A percentile compares a stretch with the other conserved stretches of the same genome.
phyloP scores from a whole-genome alignment of 2,329 filamentous ascomycete species.

The Colletotrichum liriopes region DNA sequence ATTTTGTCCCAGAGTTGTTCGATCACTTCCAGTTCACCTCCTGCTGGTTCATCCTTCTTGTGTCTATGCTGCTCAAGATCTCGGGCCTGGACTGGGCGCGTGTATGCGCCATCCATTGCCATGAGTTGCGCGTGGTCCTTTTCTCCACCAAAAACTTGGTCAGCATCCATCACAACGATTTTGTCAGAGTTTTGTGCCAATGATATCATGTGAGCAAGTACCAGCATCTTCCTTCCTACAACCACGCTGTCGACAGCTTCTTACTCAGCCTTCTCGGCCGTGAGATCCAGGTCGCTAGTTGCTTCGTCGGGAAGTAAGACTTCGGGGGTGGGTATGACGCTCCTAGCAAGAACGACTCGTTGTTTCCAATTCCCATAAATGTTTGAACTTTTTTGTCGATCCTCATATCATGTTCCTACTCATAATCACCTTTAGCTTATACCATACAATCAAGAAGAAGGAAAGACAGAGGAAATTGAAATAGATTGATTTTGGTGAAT shows the following conservation, averaged over 20 bases:
- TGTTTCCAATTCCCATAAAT: conserved; percentile 78
- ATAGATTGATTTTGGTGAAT: background rate
- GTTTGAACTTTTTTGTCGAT: conserved; percentile 75
- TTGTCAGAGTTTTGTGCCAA: conserved; percentile 75
- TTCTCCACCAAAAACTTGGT: conserved; percentile 73
- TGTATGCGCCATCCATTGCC: conserved; percentile 62
- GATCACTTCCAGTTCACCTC: conserved; percentile 46
- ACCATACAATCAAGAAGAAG: conserved; percentile 43
- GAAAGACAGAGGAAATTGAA: background rate
- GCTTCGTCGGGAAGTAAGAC: conserved; percentile 80
- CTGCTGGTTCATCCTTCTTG: conserved; percentile 56
- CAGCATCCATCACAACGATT: conserved; percentile 76
- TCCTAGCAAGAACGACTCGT: conserved; percentile 76
- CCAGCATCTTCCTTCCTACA: conserved; percentile 72
- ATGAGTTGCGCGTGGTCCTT: conserved; percentile 75
- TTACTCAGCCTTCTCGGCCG: conserved; percentile 68
- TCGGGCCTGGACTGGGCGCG: conserved; percentile 63
- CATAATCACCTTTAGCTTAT: background rate
- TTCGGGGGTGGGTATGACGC: conserved; percentile 74
- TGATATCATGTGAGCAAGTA: conserved; percentile 75
- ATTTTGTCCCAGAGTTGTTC: conserved; percentile 3
- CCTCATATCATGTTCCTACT: conserved; percentile 70
- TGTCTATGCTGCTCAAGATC: conserved; percentile 64
- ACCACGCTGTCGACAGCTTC: conserved; percentile 68
- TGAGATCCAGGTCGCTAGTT: conserved; percentile 70